phyloP scores from a whole-genome alignment of 2,329 filamentous ascomycete species.

The Apiospora sp. region DNA sequence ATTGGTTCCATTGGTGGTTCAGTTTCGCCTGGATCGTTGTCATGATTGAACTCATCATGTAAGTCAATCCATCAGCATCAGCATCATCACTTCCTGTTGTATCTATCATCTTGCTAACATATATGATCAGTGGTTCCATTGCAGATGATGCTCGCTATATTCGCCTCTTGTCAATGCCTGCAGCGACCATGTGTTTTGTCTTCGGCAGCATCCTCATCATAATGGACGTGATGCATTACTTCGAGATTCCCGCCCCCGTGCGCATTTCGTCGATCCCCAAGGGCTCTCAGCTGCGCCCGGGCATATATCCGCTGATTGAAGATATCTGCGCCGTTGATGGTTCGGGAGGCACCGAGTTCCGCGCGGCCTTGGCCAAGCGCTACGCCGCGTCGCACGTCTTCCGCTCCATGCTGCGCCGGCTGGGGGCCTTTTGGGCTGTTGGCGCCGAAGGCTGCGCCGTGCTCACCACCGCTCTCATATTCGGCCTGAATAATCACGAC shows the following conservation, averaged over 20 bases:
- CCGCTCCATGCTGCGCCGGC: constrained; percentile 58
- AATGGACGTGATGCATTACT: constrained; percentile 55
- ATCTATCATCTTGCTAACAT: neutral
- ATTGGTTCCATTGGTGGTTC: constrained; percentile 66
- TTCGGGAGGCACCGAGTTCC: constrained; percentile 58
- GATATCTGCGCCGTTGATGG: constrained; percentile 62
- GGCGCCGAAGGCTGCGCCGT: constrained; percentile 34
- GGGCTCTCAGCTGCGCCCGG: constrained; percentile 58
- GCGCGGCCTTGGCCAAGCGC: constrained; percentile 57
- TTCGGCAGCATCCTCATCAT: constrained; percentile 59
- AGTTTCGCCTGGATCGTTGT: constrained; percentile 61
- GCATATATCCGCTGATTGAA: constrained; percentile 62
- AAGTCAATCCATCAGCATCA: constrained; percentile 27
- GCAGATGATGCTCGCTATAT: constrained; percentile 43
- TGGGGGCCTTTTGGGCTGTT: constrained; percentile 59
- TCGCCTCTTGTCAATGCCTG: constrained; percentile 61
- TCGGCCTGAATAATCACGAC: constrained; percentile 23
- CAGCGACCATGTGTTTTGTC: constrained; percentile 57
- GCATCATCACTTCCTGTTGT: neutral
- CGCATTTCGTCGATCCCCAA: constrained; percentile 60
- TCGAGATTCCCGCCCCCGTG: constrained; percentile 53
- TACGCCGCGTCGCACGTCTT: constrained; percentile 62
- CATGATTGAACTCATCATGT: constrained; percentile 63
- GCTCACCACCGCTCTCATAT: constrained; percentile 26
- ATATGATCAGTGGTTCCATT: neutral